Base-by-base conservation (phyloP, 129 eudicot genomes). In the Centella asiatica region DNA sequence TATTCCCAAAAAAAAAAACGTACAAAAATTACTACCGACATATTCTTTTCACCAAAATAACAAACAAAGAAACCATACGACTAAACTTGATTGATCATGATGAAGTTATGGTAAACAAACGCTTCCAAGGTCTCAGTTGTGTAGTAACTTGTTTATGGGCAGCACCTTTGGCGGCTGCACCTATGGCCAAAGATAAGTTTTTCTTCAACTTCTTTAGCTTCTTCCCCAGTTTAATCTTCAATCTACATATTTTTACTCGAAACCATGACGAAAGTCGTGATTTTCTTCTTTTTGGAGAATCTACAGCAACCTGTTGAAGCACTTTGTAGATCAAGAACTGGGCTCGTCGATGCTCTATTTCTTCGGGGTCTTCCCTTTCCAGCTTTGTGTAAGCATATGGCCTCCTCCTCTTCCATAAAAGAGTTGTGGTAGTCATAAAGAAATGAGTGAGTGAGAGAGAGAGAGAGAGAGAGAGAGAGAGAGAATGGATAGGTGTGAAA, bases 271-370 rank as follows among this genome's bases (percentile, higher is more conserved):
- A n/a, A n/a, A n/a, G n/a, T n/a, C 72, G 64, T 44, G 55, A 49
- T 47, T 7, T 45, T 44, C 75, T 24, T 20, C 29, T 25, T 22
- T 45, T 57, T 1, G 63, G 53, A 0, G 58, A 44, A 0, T 4
- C 6, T 14, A 64, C 72, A 7, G 72, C 79, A 9, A 72, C 75
- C 52, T 57, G 67, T 57, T 73, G 51, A 27, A 78, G 47, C 9
- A 69, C 24, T 48, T 78, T 78, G 79, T 78, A 73, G 66, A 78
- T 78, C 78, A 78, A 64, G 69, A 78, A 78, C 48, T 72, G 83
- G 1, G 83, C 79, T 12, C 47, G 27, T 13, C 79, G 29, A 56
- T 69, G 75, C 47, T 67, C 42, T 4, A 19, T 10, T 32, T 78
- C 83, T 18, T 78, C 83, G 13, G 72, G 72, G 46, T 78, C 79